Evolutionary conservation across 2,329 filamentous ascomycete genomes (phyloP), one percentile per base, ranked within the genome.

Genomic region (Stachybotrys elegans): DNA sequence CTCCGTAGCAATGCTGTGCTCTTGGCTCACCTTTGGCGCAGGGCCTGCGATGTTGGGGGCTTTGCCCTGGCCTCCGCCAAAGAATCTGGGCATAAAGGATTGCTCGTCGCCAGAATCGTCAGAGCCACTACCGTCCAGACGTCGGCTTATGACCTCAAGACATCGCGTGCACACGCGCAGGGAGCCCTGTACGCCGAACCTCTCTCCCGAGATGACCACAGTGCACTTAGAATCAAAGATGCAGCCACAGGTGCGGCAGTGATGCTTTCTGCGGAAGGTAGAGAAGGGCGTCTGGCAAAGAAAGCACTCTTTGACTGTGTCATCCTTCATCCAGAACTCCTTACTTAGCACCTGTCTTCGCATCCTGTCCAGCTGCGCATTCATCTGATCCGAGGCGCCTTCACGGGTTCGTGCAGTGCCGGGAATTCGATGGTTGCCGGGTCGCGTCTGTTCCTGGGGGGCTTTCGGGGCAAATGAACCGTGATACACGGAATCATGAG

Each of bases 311-410:
- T 95, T 97, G 47, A 92, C 94, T 50, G 94, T 96, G 59, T 97
- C 93, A 60, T 98, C 93, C 47, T 90, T 88, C 93, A 98, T 98
- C 93, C 92, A 97, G 56, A 95, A 97, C 54, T 97, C 91, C 58
- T 91, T 93, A 61, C 88, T 95, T 37, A 97, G 70, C 7, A 98
- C 84, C 58, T 92, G 90, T 56, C 88, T 87, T 49, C 86, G 82
- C 73, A 95, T 85, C 53, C 86, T 84, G 40, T 81, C 80, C 6
- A 85, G 67, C 43, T 78, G 75, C 8, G 78, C 75, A 54, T 71
- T 83, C 46, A 83, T 79, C 40, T 72, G 70, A 47, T 80, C 79
- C 3, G 76, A 74, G 5, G 73, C 75, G 3, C 76, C 76, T 53
- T 81, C 78, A 25, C 57, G 57, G 44, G 74, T 75, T 9, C 68